These are phyloP conservation scores for Candida quercuum DNA, from an alignment of 805 yeast species.

Conservation along the genomic window DNA sequence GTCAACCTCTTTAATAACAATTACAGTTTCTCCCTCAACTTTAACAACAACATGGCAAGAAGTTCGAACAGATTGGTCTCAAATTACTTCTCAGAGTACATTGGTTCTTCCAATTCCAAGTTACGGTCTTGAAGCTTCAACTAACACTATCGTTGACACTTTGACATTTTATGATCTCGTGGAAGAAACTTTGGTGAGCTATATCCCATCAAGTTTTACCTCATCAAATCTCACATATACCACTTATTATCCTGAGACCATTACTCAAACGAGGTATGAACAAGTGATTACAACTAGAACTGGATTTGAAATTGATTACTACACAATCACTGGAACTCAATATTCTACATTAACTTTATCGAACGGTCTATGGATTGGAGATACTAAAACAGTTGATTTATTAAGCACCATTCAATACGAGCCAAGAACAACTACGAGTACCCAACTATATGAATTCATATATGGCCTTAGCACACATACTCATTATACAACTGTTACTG, in stretches of 20 bases:
- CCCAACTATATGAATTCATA: slow-evolving; percentile 10
- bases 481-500: slow-evolving; percentile 9
- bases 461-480: slow-evolving; percentile 10
- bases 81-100: slow-evolving; percentile 5
- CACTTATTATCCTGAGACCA: slow-evolving; percentile 4
- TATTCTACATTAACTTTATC: slow-evolving; percentile 13
- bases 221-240: slow-evolving; percentile 11
- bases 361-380: slow-evolving; percentile 14
- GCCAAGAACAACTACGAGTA: slow-evolving; percentile 4
- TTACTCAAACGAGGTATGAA: slow-evolving; percentile 2
- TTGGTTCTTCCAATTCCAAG: slow-evolving; percentile 13
- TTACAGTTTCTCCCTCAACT: slow-evolving; percentile 9
- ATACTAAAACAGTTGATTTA: slow-evolving; percentile 5
- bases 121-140: slow-evolving; percentile 3
- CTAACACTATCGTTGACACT: slow-evolving; percentile 1
- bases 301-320: slow-evolving; percentile 2
- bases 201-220: slow-evolving; percentile 2
- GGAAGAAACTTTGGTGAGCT: slow-evolving; percentile 4
- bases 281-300: slow-evolving; percentile 1
- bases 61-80: slow-evolving; percentile 5
- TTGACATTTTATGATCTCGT: slow-evolving; percentile 2
- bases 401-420: slow-evolving; percentile 1
- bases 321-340: slow-evolving; percentile 9
- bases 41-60: neutral
- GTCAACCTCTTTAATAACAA: slow-evolving; percentile 8